A percentile compares a stretch with the other conserved stretches of the same genome.
Conservation (phyloP, 805 yeast genomes). For the Zygosaccharomyces gambellarensis region DNA sequence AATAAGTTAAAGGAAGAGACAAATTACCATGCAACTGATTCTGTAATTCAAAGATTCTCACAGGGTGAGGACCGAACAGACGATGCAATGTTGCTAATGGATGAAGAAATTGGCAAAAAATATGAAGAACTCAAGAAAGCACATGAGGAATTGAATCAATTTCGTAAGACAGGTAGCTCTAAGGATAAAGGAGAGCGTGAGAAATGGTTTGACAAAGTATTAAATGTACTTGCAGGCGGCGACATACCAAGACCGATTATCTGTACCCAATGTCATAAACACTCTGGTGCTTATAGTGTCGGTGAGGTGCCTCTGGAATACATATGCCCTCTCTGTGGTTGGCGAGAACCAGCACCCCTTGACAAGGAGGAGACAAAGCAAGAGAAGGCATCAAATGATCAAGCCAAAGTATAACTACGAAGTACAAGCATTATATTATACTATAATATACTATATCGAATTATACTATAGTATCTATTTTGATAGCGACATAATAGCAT, state of each 20-base stretch:
- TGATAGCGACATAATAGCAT: constrained; percentile 83
- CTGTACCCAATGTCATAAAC: constrained; percentile 25
- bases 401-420: constrained; percentile 2
- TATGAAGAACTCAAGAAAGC: constrained; percentile 38
- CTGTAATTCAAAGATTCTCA: constrained; percentile 61
- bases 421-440: background rate
- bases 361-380: constrained; percentile 2
- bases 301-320: constrained; percentile 21
- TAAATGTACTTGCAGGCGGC: constrained; percentile 31
- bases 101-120: constrained; percentile 40
- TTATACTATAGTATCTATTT: constrained; percentile 17
- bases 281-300: constrained; percentile 26
- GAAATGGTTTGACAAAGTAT: constrained; percentile 34
- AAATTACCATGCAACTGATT: constrained; percentile 69
- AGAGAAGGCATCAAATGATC: background rate
- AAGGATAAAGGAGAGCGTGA: constrained; percentile 27
- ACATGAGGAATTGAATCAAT: constrained; percentile 27
- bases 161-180: constrained; percentile 16
- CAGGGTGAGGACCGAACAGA: constrained; percentile 47
- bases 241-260: constrained; percentile 21
- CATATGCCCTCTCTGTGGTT: constrained; percentile 29
- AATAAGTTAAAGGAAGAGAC: constrained; percentile 68
- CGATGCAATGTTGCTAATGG: constrained; percentile 42
- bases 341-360: constrained; percentile 9
- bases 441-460: background rate